Base-by-base conservation (phyloP, 495 filamentous ascomycete genomes). In the Neurospora sp. region DNA sequence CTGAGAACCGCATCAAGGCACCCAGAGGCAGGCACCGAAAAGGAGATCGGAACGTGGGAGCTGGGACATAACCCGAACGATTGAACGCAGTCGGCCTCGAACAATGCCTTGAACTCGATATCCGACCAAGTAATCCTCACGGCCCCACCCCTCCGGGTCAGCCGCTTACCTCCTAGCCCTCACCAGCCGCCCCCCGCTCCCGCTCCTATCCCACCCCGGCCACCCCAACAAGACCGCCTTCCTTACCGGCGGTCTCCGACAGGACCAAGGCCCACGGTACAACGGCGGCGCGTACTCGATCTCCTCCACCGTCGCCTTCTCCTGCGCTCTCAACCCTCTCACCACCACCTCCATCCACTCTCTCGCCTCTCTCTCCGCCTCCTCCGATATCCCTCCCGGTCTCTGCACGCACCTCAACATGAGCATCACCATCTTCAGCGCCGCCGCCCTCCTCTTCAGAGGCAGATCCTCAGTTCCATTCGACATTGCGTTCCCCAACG, bases 1-100 rank as follows among this genome's bases (percentile, higher is more conserved):
- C 35, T n/a, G n/a, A n/a, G n/a, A n/a, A n/a, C 1, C 41, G 0
- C 41, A 44, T 44, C 18, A 44, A 4, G 16, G 7, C 41, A n/a
- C n/a, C n/a, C n/a, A n/a, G n/a, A 4, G 16, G 7, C 41, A 4
- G 16, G 7, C 41, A n/a, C 1, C 41, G 18, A 0, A 44, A n/a
- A 1, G 7, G 18, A 4, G 18, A 44, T 1, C 16, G 7, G 41
- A 18, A 1, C 41, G 41, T n/a, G 16, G 16, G 0, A n/a, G 14
- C 6, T 18, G 41, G 0, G 6, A 44, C 8, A 44, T 0, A 3
- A 44, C 0, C 41, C 41, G 0, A 8, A n/a, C 16, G 0, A n/a
- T 44, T n/a, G 16, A 9, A 9, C 6, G 1, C 41, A 0, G 39
- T 39, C 1, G 11, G 39, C 39, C 39, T 9, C 16, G 16, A n/a